phyloP scores from a whole-genome alignment of 768 basidiomycete genomes.

The Brasilioporus rufonigricans region DNA sequence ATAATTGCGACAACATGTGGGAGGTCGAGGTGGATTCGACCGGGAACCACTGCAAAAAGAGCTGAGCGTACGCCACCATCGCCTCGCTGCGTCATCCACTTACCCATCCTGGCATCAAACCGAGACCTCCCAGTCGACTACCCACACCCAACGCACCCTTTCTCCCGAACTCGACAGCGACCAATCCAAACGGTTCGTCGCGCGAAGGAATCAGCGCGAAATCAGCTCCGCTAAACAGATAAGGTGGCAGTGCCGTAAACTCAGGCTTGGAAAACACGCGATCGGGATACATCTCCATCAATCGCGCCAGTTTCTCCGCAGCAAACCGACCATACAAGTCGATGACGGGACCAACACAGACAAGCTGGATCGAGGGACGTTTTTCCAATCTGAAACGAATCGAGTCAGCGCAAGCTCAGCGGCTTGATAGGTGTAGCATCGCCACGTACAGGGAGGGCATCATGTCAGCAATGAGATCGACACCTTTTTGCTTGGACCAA shows the following conservation, averaged over 20 bases:
- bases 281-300: constrained; percentile 95
- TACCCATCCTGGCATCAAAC: constrained; percentile 98
- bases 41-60: constrained; percentile 78
- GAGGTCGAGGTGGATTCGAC: constrained; percentile 91
- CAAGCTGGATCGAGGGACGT: constrained; percentile 79
- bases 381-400: constrained; percentile 66
- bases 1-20: constrained; percentile 92
- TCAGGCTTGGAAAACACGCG: constrained; percentile 96
- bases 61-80: background rate
- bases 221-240: constrained; percentile 91
- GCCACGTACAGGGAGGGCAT: constrained; percentile 79
- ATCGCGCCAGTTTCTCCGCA: constrained; percentile 86
- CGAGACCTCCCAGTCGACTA: constrained; percentile 89
- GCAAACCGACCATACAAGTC: constrained; percentile 95
- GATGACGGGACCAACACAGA: constrained; percentile 91
- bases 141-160: constrained; percentile 97
- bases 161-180: constrained; percentile 94
- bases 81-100: constrained; percentile 27
- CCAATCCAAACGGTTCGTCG: constrained; percentile 94
- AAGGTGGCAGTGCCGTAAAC: constrained; percentile 91
- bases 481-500: constrained; percentile 98
- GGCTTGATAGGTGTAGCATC: no score
- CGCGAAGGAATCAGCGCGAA: constrained; percentile 95
- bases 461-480: constrained; percentile 95
- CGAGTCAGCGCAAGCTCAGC: background rate